phyloP scores from a whole-genome alignment of 495 filamentous ascomycete species.

The Penicillium riverlandense region DNA sequence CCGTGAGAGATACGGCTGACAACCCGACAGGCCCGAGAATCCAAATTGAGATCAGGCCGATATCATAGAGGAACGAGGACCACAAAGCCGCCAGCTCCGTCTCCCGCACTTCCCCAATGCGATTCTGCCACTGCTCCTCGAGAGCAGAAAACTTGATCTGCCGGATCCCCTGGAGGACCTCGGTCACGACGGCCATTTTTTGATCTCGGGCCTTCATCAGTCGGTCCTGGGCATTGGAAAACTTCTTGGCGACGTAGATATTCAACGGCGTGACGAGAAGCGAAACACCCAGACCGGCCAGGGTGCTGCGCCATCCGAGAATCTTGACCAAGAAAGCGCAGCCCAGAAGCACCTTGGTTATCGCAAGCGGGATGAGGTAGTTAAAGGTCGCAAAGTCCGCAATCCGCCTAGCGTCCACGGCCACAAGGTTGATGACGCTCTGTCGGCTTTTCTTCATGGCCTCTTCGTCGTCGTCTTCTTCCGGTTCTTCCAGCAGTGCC shows the following conservation, averaged over 20 bases:
- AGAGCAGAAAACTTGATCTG: conserved; percentile 86
- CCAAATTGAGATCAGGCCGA: conserved; percentile 54
- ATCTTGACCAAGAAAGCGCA: conserved; percentile 58
- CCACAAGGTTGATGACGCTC: conserved; percentile 71
- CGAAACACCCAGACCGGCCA: conserved; percentile 61
- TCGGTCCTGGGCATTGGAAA: conserved; percentile 56
- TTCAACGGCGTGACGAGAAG: conserved; percentile 62
- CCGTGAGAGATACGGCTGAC: conserved; percentile 60
- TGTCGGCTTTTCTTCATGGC: conserved; percentile 60
- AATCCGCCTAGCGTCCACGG: conserved; percentile 68
- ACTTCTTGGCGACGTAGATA: conserved; percentile 58
- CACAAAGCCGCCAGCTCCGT: conserved; percentile 61
- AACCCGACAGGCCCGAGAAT: conserved; percentile 67
- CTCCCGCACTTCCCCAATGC: conserved; percentile 57
- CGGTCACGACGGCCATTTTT: conserved; percentile 71
- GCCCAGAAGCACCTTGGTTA: conserved; percentile 57
- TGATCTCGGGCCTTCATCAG: conserved; percentile 76
- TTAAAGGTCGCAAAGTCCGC: conserved; percentile 62
- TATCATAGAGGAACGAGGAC: conserved; percentile 56
- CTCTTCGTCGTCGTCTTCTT: conserved; percentile 43
- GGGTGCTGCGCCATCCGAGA: conserved; percentile 64
- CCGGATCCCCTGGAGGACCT: conserved; percentile 75
- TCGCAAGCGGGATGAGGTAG: conserved; percentile 49
- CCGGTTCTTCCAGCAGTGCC: conserved; percentile 17
- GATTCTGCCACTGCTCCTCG: conserved; percentile 74